Percentiles rank a stretch among this genome's conserved stretches.
These are phyloP conservation scores for Pyropia yezoensis DNA, from an alignment of 23 red algal species.

Conservation along the genomic window DNA sequence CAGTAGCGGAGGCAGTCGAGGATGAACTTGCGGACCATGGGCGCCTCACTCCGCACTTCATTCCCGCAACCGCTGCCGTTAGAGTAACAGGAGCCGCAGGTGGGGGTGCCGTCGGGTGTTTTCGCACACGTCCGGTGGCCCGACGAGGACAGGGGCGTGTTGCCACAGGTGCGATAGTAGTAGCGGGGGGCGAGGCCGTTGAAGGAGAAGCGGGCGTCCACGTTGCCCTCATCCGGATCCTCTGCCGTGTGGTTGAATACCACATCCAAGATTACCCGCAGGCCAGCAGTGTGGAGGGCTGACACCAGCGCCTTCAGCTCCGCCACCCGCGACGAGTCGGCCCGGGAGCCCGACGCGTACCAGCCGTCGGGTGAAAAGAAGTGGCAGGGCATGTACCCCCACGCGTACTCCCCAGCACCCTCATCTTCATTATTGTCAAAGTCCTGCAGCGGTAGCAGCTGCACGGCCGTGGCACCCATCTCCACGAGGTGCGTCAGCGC, in stretches of 20 bases:
- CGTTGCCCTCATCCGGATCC: conserved; percentile 64
- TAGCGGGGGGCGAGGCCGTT: conserved; percentile 72
- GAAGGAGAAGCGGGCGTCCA: conserved; percentile 91
- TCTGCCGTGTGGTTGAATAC: conserved; percentile 97
- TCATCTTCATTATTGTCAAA: conserved; percentile 75
- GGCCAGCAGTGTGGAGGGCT: conserved; percentile 53
- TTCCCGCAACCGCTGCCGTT: conserved; percentile 94
- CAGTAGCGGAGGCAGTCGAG: conserved; percentile 77
- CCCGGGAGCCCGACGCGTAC: conserved; percentile 61
- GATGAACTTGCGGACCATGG: conserved; percentile 87
- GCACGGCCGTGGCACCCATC: conserved; percentile 68
- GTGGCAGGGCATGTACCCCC: conserved; percentile 94
- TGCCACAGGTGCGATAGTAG: conserved; percentile 76
- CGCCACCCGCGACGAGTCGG: conserved; percentile 40
- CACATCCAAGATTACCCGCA: conserved; percentile 89
- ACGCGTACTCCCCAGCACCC: conserved; percentile 28
- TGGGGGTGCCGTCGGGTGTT: conserved; percentile 1
- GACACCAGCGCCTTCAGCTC: conserved; percentile 81
- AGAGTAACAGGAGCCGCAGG: conserved; percentile 73
- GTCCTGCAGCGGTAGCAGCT: conserved; percentile 80
- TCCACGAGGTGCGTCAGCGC: conserved; percentile 61
- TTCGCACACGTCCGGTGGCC: conserved; percentile 58
- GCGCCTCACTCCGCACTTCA: conserved; percentile 70
- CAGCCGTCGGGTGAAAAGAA: conserved; percentile 82
- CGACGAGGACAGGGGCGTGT: conserved; percentile 36